A percentile compares a stretch with the other conserved stretches of the same genome.
phyloP scores from a whole-genome alignment of 768 basidiomycete species.

The Gymnopilus junonius region DNA sequence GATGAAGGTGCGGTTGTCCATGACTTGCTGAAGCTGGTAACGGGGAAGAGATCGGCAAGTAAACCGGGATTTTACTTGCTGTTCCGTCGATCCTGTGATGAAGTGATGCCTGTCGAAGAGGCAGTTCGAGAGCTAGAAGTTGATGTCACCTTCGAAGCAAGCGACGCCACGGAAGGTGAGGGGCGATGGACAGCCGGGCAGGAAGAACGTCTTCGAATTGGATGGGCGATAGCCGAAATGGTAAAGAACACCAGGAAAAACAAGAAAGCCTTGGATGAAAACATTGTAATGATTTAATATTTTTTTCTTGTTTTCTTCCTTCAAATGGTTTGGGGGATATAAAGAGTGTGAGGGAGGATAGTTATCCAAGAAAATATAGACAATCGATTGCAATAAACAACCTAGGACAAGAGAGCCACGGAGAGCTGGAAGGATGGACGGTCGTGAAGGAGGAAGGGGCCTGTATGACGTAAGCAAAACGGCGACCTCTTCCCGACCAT shows the following conservation, averaged over 20 bases:
- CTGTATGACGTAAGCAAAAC: too few relatives aligned
- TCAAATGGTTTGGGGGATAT: not conserved
- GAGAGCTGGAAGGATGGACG: too few relatives aligned
- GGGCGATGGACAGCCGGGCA: conserved; percentile 9
- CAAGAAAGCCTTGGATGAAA: conserved; percentile 27
- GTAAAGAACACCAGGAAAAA: conserved; percentile 28
- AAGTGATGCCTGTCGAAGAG: conserved; percentile 15
- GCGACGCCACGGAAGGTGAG: not conserved
- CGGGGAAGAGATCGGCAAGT: conserved; percentile 46
- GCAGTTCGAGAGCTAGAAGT: conserved; percentile 1
- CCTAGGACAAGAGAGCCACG: not conserved
- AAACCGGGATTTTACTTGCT: conserved; percentile 14
- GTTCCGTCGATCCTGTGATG: conserved; percentile 16
- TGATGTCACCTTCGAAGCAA: not conserved
- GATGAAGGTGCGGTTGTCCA: conserved; percentile 52
- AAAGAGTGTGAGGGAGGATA: not conserved
- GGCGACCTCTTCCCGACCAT: too few relatives aligned
- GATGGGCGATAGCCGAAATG: conserved; percentile 11
- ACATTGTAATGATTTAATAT: conserved; percentile 23
- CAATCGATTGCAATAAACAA: not conserved
- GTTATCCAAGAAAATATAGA: not conserved
- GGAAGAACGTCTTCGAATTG: conserved; percentile 21
- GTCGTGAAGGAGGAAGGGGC: too few relatives aligned
- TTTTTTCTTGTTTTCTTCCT: not conserved
- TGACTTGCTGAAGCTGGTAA: conserved; percentile 34